Evolutionary conservation across 768 basidiomycete genomes (phyloP).

Genomic region (Termitomyces sp.): DNA sequence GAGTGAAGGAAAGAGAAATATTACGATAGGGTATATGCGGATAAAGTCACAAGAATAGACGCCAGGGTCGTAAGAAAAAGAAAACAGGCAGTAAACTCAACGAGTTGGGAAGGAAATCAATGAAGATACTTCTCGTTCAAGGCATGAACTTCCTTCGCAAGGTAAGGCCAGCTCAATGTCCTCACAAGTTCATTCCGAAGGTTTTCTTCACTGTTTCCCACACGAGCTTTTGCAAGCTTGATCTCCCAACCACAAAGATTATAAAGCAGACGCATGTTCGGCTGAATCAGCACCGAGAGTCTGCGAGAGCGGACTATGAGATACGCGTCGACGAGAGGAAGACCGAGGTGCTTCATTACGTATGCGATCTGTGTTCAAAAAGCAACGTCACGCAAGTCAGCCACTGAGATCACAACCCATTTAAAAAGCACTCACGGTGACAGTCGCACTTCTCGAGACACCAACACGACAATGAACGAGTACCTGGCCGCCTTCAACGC

Average conservation of each 20-base stretch:
- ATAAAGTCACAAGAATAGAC: neutral
- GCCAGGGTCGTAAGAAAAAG: no score
- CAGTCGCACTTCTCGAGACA: conserved; percentile 91
- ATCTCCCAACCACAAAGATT: conserved; percentile 95
- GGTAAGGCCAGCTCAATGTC: conserved; percentile 77
- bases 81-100: neutral
- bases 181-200: conserved; percentile 56
- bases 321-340: conserved; percentile 91
- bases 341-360: conserved; percentile 86
- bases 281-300: conserved; percentile 88
- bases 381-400: neutral
- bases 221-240: conserved; percentile 75
- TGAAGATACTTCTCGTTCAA: conserved; percentile 80
- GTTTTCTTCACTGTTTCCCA: conserved; percentile 41
- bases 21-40: neutral
- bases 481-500: conserved; percentile 79
- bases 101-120: neutral
- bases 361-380: conserved; percentile 71
- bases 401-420: neutral
- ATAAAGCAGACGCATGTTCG: conserved; percentile 93
- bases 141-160: conserved; percentile 79
- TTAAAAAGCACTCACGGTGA: conserved; percentile 52
- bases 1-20: neutral
- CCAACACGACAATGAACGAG: conserved; percentile 99
- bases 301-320: conserved; percentile 86